These are phyloP conservation scores for Leishmania tarentolae DNA, from an alignment of 208 protist genomes.

Conservation along the genomic window DNA sequence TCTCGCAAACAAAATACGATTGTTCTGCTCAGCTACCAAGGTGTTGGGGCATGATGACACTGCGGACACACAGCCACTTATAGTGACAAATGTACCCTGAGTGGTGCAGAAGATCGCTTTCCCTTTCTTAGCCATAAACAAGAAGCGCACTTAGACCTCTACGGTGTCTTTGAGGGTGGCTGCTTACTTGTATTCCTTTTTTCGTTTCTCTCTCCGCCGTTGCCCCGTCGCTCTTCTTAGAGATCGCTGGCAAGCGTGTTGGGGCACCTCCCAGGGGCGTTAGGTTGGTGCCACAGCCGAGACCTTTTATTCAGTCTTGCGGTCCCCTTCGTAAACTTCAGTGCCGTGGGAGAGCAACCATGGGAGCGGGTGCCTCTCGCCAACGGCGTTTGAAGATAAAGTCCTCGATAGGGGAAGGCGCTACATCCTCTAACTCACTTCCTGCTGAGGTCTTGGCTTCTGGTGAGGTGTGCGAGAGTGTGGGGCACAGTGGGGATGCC, in stretches of 20 bases:
- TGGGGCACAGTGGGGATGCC: conserved; percentile 4
- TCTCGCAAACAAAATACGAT: background rate
- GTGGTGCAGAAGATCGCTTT: background rate
- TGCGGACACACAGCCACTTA: background rate
- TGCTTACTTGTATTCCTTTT: background rate
- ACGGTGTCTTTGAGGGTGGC: background rate
- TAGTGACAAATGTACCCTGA: background rate
- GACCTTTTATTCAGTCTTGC: background rate
- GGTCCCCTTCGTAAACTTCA: background rate
- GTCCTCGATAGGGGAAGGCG: background rate
- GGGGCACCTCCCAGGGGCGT: background rate
- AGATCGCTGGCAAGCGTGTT: background rate
- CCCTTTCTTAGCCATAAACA: background rate
- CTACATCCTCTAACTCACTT: background rate
- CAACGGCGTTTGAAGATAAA: background rate
- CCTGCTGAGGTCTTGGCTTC: background rate
- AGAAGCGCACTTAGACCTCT: background rate
- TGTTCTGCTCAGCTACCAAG: background rate
- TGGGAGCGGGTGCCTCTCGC: conserved; percentile 26
- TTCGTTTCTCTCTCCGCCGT: background rate
- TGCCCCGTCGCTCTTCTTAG: background rate
- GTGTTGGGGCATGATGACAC: no score
- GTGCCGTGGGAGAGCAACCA: background rate
- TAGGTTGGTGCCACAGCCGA: background rate
- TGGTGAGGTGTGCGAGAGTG: background rate